A percentile compares a stretch with the other conserved stretches of the same genome.
These are phyloP conservation scores for Fusarium hostae DNA, from an alignment of 2,329 filamentous ascomycete species.

Conservation along the genomic window DNA sequence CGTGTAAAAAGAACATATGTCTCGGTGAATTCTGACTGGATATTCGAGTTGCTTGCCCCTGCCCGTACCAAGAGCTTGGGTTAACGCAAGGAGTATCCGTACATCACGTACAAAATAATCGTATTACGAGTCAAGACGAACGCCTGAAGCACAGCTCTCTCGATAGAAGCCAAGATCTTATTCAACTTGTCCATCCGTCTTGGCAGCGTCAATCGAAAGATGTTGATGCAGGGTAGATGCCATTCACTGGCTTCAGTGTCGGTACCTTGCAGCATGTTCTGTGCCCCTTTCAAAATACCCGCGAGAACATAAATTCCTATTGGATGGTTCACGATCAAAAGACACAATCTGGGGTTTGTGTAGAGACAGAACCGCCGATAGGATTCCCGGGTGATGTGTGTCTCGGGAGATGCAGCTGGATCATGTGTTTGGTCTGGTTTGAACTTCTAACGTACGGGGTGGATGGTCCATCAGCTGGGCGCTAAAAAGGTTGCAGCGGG, in stretches of 20 bases:
- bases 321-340: background rate
- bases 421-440: background rate
- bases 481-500: background rate
- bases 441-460: background rate
- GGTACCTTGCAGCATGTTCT: slow-evolving; percentile 18
- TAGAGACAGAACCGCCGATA: background rate
- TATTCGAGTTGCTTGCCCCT: background rate
- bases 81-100: background rate
- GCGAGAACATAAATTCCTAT: background rate
- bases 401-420: slow-evolving; percentile 21
- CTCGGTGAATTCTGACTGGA: background rate
- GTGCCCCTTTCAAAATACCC: background rate
- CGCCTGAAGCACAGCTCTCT: background rate
- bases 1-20: background rate
- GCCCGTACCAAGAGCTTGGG: background rate
- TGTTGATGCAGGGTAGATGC: slow-evolving; percentile 18
- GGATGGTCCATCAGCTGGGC: background rate
- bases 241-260: background rate
- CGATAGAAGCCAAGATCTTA: background rate
- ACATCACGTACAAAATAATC: background rate
- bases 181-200: background rate
- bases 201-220: background rate
- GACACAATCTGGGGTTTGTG: background rate
- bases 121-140: background rate
- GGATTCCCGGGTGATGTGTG: slow-evolving; percentile 7